Evolutionary conservation across 345 rosid species (phyloP), one percentile per base, ranked within the genome.

Genomic region (Rhodomyrtus tomentosa): DNA sequence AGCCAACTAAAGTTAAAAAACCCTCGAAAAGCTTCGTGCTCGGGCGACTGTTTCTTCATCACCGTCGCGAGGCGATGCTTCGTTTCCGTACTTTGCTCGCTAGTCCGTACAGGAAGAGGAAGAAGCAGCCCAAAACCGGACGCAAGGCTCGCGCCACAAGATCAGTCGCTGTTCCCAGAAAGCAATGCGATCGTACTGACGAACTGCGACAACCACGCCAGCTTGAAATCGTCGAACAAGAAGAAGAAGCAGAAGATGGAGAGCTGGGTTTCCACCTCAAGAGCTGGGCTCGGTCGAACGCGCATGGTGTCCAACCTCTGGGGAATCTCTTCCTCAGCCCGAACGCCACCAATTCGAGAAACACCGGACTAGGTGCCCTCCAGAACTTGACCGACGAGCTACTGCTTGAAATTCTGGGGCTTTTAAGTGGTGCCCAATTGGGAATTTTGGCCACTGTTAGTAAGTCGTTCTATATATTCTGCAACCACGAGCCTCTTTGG

Each of bases 401-500:
- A 11, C 85, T 97, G 89, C 87, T 97, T 73, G 99, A 97, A 55
- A 90, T 95, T 84, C 84, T 97, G 20, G 98, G 96, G 59, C 91
- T 92, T 89, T 88, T 96, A 24, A 91, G 83, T 13, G 93, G 90
- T 12, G 73, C 88, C 83, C 87, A 95, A 10, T 87, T 94, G 89
- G 99, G 99, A 24, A 8, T 91, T 90, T 84, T 95, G 80, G 92
- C 99, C 58, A 86, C 86, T 82, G 96, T 93, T 25, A 93, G 96
- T 82, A 97, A 93, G 86, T 93, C 99, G 24, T 90, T 95, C 59
- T 95, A 92, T 86, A 89, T 95, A 76, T 93, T 93, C 84, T 86
- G 94, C 7, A 93, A 89, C 85, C 98, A 97, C 27, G 98, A 95
- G 85, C 92, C 95, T 45, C 89, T 95, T 14, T 97, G 99, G 99